A percentile compares a stretch with the other conserved stretches of the same genome.
Conservation (phyloP, 208 protist species). For the Acanthamoeba culbertsoni region DNA sequence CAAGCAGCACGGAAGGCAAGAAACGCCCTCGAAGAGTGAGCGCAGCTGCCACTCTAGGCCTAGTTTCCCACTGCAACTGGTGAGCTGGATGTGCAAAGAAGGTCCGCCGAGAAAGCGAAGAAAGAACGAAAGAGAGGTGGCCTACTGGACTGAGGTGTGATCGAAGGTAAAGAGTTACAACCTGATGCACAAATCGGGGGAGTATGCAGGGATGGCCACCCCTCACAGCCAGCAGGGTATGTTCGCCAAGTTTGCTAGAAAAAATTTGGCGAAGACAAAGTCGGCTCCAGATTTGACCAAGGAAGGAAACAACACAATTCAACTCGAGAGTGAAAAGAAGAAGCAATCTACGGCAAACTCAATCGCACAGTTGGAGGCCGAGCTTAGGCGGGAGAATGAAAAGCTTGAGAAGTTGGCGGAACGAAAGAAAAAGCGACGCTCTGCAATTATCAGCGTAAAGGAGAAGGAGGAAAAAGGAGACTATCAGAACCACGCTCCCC, state of each 20-base stretch:
- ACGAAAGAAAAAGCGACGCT: not conserved
- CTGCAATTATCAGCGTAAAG: not conserved
- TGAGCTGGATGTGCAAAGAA: not conserved
- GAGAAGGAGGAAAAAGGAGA: not conserved
- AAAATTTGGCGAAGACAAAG: slow-evolving; percentile 12
- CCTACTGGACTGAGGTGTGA: too few species aligned
- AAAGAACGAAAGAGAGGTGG: slow-evolving; percentile 38
- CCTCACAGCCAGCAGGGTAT: not conserved
- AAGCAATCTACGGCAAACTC: not conserved
- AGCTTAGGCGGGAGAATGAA: not conserved
- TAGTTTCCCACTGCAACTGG: too few species aligned
- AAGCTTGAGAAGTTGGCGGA: not conserved
- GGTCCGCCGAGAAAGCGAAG: not conserved
- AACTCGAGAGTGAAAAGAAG: not conserved
- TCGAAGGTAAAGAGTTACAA: not conserved
- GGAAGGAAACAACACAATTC: not conserved
- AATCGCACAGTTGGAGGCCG: not conserved
- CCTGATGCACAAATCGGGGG: not conserved
- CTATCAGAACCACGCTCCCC: not conserved
- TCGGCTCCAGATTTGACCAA: not conserved
- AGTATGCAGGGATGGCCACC: not conserved
- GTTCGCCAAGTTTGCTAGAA: slow-evolving; percentile 21
- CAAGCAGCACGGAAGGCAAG: too few species aligned
- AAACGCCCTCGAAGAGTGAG: too few species aligned
- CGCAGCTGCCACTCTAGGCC: too few species aligned